Evolutionary conservation across 805 yeast species (phyloP), one percentile per base, ranked within the genome.

Genomic region (Ogataea allantospora): DNA sequence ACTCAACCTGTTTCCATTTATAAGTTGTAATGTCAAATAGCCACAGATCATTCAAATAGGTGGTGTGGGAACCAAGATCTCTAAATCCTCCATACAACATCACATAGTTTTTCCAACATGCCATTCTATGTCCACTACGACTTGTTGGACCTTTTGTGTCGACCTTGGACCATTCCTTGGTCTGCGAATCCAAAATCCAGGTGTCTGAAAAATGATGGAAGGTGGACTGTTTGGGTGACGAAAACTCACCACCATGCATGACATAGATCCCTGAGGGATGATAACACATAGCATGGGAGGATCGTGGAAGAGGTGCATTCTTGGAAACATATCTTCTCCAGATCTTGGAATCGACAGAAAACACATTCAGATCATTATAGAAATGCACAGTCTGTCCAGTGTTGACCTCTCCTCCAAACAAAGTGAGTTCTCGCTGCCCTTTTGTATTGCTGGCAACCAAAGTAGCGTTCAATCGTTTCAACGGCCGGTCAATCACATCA

Each of bases 181-280:
- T 70, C 21, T 73, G 78, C 1, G 89, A 76, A 54, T 93, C 98
- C 43, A 91, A 67, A 31, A 91, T 71, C 99, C 99, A 91, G 4
- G 96, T 83, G 57, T 91, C 99, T 12, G 96, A 91, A 59, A 87
- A 91, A 62, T 91, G 99, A 60, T 93, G 93, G 62, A 91, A 91
- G 0, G 96, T 88, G 34, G 87, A 78, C 60, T 91, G 99, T 53
- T 91, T 91, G 3, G 98, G 98, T 11, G 95, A 85, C 2, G 96
- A 86, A 53, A 93, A 91, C 63, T 91, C 99, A 53, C 99, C 99
- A 33, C 98, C 99, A 65, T 88, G 93, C 69, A 91, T 63, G 43
- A 91, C 60, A 18, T 87, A 74, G 2, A 89, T 67, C 8, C 98
- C 98, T 2, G 88, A 78, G 1, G 96, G 95, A 62, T 91, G 98